Evolutionary conservation across 2,329 filamentous ascomycete species (phyloP), one percentile per base, ranked within the genome.

Genomic region (Fusarium sterilihyphosum): DNA sequence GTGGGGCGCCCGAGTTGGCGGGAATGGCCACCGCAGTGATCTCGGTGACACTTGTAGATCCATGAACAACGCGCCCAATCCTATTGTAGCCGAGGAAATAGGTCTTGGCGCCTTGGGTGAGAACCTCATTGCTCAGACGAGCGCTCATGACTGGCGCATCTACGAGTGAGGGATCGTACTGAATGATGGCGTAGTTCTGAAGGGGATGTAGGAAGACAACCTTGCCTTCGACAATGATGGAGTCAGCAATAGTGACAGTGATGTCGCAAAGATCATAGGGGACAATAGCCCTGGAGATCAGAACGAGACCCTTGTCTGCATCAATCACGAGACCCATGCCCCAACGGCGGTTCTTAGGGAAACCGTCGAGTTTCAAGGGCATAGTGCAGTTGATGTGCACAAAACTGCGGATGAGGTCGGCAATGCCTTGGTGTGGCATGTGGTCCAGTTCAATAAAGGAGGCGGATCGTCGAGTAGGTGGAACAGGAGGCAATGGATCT

Each of bases 61-160:
- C 94, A 77, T 98, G 94, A 8, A 98, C 96, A 46, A 98, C 94
- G 41, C 96, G 91, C 70, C 96, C 92, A 75, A 98, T 98, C 75
- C 97, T 92, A 81, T 99, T 99, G 86, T 98, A 97, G n/a, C 96
- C 97, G 73, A 99, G 93, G 83, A 99, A 99, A 76, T 98, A 95
- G 1, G 95, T 98, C 65, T 96, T 93, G 56, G 95, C 94, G 41
- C 96, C 96, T 85, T 98, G 96, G 59, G 94, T 95, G 81, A 98
- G 94, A 77, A 92, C 91, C 64, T 94, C 91, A 11, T 88, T 91
- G 79, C 94, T 94, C 57, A 99, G 88, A 78, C 91, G 93, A 9
- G 97, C 96, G 73, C 93, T 96, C 85, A 95, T 90, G 18, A 99
- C 95, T 2, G 96, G 95, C 5, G 96, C 96, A 79, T 97, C 91